Conservation (phyloP, 192 early-diverging fungal genomes). For the Geosiphon pyriformis region DNA sequence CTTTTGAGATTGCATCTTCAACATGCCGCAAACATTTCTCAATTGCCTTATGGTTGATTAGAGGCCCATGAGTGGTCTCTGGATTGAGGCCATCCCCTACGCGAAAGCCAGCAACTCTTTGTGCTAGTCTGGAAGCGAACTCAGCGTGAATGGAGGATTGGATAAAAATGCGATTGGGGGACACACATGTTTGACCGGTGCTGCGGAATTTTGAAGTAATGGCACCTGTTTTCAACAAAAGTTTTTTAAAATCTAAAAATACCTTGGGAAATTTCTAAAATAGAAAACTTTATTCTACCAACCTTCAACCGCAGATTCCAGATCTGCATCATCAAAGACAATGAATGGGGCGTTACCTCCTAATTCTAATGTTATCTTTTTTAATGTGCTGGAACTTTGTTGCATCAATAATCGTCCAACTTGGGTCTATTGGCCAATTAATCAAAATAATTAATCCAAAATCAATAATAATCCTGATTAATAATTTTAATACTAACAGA, state of each 20-base stretch:
- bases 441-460: conserved; percentile 9
- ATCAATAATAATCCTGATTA: conserved; percentile 16
- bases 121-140: conserved; percentile 53
- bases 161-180: conserved; percentile 74
- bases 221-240: conserved; percentile 31
- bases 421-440: conserved; percentile 36
- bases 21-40: conserved; percentile 66
- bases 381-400: conserved; percentile 57
- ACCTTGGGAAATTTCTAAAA: background rate
- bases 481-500: conserved; percentile 41
- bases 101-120: conserved; percentile 50
- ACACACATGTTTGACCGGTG: conserved; percentile 79
- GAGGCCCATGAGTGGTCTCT: conserved; percentile 68
- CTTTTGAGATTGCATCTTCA: conserved; percentile 63
- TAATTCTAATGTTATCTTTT: conserved; percentile 77
- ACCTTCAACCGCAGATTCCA: conserved; percentile 64
- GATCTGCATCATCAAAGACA: conserved; percentile 71
- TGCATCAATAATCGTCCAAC: conserved; percentile 63
- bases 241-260: background rate
- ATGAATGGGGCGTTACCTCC: conserved; percentile 82
- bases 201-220: conserved; percentile 61
- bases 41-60: conserved; percentile 67
- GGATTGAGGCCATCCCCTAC: conserved; percentile 71
- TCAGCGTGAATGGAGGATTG: conserved; percentile 58
- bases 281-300: conserved; percentile 3